Evolutionary conservation across 1,139 yeast genomes (phyloP).

Genomic region (Arxiozyma telluris): DNA sequence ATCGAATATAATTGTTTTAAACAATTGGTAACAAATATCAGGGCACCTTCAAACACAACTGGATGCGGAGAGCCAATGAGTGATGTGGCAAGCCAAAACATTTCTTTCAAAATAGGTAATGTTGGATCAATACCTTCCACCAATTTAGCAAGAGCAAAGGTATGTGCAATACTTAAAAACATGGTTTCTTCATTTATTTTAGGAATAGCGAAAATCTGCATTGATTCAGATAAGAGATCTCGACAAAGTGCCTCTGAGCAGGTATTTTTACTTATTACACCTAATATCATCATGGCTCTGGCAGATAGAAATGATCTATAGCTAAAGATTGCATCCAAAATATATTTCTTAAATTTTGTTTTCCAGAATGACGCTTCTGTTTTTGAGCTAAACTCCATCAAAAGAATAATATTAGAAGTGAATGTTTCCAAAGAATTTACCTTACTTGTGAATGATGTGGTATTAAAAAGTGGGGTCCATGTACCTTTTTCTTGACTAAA

Average conservation of each 20-base stretch:
- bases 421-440: slow-evolving; percentile 54
- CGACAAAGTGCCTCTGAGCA: slow-evolving; percentile 51
- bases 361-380: slow-evolving; percentile 51
- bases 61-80: slow-evolving; percentile 35
- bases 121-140: slow-evolving; percentile 51
- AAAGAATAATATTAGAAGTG: slow-evolving; percentile 50
- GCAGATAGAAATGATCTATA: slow-evolving; percentile 59
- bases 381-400: slow-evolving; percentile 46
- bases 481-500: slow-evolving; percentile 51
- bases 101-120: slow-evolving; percentile 46
- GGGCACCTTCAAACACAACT: slow-evolving; percentile 48
- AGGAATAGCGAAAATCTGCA: slow-evolving; percentile 34
- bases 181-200: slow-evolving; percentile 28
- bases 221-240: slow-evolving; percentile 25
- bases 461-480: slow-evolving; percentile 30
- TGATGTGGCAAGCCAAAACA: slow-evolving; percentile 56
- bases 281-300: slow-evolving; percentile 63
- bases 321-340: slow-evolving; percentile 56
- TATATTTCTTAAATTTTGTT: slow-evolving; percentile 60
- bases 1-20: slow-evolving; percentile 25
- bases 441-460: slow-evolving; percentile 43
- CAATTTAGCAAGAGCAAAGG: slow-evolving; percentile 48
- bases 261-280: slow-evolving; percentile 57
- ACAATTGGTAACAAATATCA: slow-evolving; percentile 35
- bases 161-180: slow-evolving; percentile 33